These are phyloP conservation scores for Phytophthora fragariaefolia DNA, from an alignment of 352 stramenopile species.

Conservation along the genomic window DNA sequence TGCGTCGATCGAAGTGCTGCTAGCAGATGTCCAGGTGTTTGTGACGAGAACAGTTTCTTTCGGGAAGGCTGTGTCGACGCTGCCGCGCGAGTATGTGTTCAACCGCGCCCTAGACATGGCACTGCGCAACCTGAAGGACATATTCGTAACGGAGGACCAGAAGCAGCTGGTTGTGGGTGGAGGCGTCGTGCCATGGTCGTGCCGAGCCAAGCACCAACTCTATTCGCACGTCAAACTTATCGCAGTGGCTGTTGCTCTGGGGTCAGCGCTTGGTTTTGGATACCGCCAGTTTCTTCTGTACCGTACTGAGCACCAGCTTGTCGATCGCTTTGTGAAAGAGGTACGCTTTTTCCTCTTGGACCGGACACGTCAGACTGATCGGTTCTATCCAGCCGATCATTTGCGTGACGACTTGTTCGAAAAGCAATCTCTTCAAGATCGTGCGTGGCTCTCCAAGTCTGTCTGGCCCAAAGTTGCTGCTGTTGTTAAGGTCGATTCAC, in stretches of 20 bases:
- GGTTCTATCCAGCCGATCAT: conserved; percentile 61
- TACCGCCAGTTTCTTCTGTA: conserved; percentile 51
- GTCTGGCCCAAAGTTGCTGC: conserved; percentile 68
- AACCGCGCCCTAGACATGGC: conserved; percentile 69
- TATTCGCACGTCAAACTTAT: conserved; percentile 54
- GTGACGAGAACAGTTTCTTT: conserved; percentile 52
- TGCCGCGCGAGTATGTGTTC: conserved; percentile 64
- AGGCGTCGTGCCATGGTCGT: conserved; percentile 57
- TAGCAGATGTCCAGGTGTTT: conserved; percentile 59
- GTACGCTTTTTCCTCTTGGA: conserved; percentile 68
- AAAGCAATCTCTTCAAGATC: conserved; percentile 45
- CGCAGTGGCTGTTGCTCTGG: conserved; percentile 37
- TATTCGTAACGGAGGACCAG: conserved; percentile 59
- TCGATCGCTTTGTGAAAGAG: conserved; percentile 75
- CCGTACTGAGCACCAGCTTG: conserved; percentile 52
- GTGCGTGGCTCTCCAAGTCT: conserved; percentile 56
- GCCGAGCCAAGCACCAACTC: conserved; percentile 57
- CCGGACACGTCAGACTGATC: conserved; percentile 43
- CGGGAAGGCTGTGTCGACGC: conserved; percentile 44
- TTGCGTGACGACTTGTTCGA: conserved; percentile 73
- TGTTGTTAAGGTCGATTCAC: conserved; percentile 64
- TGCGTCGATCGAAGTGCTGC: conserved; percentile 46
- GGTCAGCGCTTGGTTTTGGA: conserved; percentile 33
- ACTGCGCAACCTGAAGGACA: conserved; percentile 56
- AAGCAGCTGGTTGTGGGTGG: conserved; percentile 53